These are phyloP conservation scores for Melastoma malabathricum DNA, from an alignment of 345 rosid genomes.

Conservation along the genomic window DNA sequence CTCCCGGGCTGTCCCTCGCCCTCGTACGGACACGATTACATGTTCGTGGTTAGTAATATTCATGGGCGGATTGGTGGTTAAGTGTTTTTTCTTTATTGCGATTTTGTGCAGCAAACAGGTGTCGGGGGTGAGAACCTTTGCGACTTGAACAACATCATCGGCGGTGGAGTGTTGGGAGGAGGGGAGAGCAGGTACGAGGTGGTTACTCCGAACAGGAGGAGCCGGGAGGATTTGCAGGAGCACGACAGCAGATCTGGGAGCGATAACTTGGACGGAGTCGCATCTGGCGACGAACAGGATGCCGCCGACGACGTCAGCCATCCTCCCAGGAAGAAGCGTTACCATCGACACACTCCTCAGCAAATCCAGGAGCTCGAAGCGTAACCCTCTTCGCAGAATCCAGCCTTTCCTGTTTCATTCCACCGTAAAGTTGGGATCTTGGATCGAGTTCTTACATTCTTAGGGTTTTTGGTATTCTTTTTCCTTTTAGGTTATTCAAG, in stretches of 20 bases:
- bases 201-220: slow-evolving; percentile 23
- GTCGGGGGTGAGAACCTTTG: slow-evolving; percentile 16
- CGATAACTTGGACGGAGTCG: slow-evolving; percentile 81
- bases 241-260: slow-evolving; percentile 96
- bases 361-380: slow-evolving; percentile 99
- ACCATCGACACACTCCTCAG: slow-evolving; percentile 99
- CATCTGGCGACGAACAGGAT: slow-evolving; percentile 91
- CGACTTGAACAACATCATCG: too few relatives aligned
- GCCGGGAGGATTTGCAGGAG: slow-evolving; percentile 35
- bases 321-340: slow-evolving; percentile 84
- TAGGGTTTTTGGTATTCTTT: background rate
- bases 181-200: slow-evolving; percentile 22
- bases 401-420: too few relatives aligned
- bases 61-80: too few relatives aligned
- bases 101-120: slow-evolving; percentile 26
- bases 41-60: too few relatives aligned
- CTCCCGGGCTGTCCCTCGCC: slow-evolving; percentile 77
- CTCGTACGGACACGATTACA: slow-evolving; percentile 23
- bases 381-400: slow-evolving; percentile 21
- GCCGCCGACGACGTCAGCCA: slow-evolving; percentile 54
- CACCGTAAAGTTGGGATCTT: too few relatives aligned
- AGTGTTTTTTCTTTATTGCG: slow-evolving; percentile 1
- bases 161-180: slow-evolving; percentile 7
- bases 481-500: slow-evolving; percentile 42
- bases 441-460: too few relatives aligned